phyloP scores from a whole-genome alignment of 1,139 yeast species.

The Lodderomyces orthopsilosis region DNA sequence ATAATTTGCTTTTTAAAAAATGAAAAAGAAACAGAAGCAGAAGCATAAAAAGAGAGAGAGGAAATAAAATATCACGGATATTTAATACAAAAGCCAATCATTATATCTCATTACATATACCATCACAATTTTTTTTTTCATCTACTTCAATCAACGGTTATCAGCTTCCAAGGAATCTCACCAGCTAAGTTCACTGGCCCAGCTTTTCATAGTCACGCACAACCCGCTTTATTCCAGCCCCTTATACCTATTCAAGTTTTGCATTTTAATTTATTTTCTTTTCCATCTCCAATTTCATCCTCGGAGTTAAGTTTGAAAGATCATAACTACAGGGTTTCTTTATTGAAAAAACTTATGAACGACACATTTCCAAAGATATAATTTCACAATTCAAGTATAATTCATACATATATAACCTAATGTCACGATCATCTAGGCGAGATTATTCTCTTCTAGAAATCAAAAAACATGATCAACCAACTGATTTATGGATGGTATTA shows the following conservation, averaged over 20 bases:
- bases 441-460: slow-evolving; percentile 34
- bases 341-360: not conserved
- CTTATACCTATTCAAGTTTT: no score
- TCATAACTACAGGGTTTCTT: not conserved
- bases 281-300: no score
- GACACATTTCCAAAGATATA: not conserved
- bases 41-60: not conserved
- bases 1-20: not conserved
- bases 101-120: no score
- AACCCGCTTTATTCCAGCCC: no score
- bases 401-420: not conserved
- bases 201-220: no score
- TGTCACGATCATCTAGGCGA: slow-evolving; percentile 8
- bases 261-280: no score
- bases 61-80: not conserved
- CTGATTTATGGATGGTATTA: slow-evolving; percentile 66
- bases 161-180: no score
- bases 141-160: no score
- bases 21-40: no score
- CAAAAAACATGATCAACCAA: slow-evolving; percentile 40
- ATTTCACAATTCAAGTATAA: not conserved
- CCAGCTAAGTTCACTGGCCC: no score
- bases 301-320: not conserved
- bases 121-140: no score
- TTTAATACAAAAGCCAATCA: no score